Conservation (phyloP, 495 filamentous ascomycete genomes). For the Aspergillus hancockii region DNA sequence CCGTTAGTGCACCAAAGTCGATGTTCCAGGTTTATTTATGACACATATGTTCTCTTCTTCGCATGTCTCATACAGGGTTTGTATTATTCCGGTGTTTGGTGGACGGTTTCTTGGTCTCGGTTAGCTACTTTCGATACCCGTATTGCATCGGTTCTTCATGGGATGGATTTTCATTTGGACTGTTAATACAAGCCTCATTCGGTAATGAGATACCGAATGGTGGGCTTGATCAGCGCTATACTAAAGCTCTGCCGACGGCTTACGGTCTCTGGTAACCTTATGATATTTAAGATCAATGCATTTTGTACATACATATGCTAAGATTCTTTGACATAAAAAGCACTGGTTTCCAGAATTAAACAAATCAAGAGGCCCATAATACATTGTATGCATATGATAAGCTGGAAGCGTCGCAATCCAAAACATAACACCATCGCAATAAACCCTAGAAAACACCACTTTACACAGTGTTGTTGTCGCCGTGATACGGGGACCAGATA, state of each 20-base stretch:
- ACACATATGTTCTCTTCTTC: slow-evolving; percentile 16
- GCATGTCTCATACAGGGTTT: not conserved
- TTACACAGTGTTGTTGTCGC: slow-evolving; percentile 50
- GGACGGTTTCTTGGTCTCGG: slow-evolving; percentile 9
- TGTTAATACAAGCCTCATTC: not conserved
- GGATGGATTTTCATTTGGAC: slow-evolving; percentile 5
- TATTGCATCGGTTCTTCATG: slow-evolving; percentile 18
- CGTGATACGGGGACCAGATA: slow-evolving; percentile 93
- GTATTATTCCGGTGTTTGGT: slow-evolving; percentile 20
- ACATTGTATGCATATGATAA: slow-evolving; percentile 32
- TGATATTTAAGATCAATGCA: slow-evolving; percentile 8
- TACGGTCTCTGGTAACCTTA: not conserved
- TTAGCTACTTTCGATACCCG: slow-evolving; percentile 27
- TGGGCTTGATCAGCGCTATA: not conserved
- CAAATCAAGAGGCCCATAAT: slow-evolving; percentile 32
- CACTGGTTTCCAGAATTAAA: slow-evolving; percentile 13
- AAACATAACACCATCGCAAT: slow-evolving; percentile 26
- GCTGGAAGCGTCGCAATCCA: slow-evolving; percentile 20
- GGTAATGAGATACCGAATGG: not conserved
- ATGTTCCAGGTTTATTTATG: slow-evolving; percentile 54
- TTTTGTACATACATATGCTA: slow-evolving; percentile 29
- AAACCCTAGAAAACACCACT: slow-evolving; percentile 8
- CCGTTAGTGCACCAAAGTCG: slow-evolving; percentile 33
- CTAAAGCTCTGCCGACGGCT: not conserved
- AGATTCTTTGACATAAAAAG: slow-evolving; percentile 18